Conservation (phyloP, 1,284 basidiomycete species). For the Cutaneotrichosporon cavernicola region DNA sequence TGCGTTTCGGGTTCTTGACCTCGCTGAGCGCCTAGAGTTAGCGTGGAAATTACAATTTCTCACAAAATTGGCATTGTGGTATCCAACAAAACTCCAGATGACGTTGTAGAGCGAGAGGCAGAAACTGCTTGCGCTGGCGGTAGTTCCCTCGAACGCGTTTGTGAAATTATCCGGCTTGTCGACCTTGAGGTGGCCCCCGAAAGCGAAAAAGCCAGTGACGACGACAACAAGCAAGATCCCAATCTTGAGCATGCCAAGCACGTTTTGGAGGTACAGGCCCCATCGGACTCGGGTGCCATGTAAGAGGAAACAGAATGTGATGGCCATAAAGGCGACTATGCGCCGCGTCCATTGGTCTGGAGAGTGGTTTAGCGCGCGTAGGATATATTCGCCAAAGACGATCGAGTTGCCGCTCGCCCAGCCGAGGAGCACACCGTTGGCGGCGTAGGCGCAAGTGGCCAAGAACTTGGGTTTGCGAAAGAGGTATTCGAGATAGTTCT, state of each 20-base stretch:
- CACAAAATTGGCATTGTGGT: constrained; percentile 46
- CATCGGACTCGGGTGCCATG: neutral
- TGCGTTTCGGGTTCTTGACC: constrained; percentile 45
- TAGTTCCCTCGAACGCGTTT: constrained; percentile 57
- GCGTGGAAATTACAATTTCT: constrained; percentile 45
- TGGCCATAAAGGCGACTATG: constrained; percentile 11
- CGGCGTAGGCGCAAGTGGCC: constrained; percentile 23
- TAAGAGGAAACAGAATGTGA: neutral
- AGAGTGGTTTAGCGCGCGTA: constrained; percentile 21
- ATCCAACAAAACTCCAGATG: constrained; percentile 49
- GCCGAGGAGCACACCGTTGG: constrained; percentile 26
- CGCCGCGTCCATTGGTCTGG: constrained; percentile 30
- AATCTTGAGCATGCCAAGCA: constrained; percentile 4
- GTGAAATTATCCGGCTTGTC: constrained; percentile 57
- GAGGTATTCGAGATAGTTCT: constrained; percentile 32
- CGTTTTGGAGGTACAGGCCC: constrained; percentile 2
- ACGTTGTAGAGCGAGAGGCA: constrained; percentile 46
- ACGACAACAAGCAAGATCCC: constrained; percentile 35
- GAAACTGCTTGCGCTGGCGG: constrained; percentile 54
- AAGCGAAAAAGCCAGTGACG: constrained; percentile 57
- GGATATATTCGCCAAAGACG: constrained; percentile 27
- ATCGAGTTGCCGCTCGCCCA: constrained; percentile 24
- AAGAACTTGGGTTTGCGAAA: constrained; percentile 24
- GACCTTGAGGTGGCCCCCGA: constrained; percentile 55
- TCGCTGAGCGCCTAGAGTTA: constrained; percentile 53